A percentile compares a stretch with the other conserved stretches of the same genome.
These are phyloP conservation scores for Andrographis paniculata DNA, from an alignment of 305 asterid species.

Conservation along the genomic window DNA sequence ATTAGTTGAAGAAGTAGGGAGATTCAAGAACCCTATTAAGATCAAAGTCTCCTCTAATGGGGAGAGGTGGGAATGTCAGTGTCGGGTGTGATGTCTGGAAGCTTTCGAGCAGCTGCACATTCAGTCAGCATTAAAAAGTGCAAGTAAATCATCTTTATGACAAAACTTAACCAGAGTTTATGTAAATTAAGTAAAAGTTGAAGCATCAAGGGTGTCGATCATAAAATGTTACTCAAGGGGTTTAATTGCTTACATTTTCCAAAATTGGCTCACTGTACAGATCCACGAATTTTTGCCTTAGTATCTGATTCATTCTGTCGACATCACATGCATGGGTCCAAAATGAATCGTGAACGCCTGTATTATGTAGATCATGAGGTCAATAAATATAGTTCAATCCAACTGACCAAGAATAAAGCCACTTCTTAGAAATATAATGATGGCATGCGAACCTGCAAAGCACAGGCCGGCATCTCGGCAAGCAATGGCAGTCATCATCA, in stretches of 20 bases:
- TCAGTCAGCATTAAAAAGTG: slow-evolving; percentile 6
- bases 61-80: slow-evolving; percentile 66
- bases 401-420: neutral
- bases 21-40: slow-evolving; percentile 60
- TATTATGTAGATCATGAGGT: slow-evolving; percentile 14
- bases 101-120: slow-evolving; percentile 68
- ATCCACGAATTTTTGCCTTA: slow-evolving; percentile 79
- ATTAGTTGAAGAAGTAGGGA: slow-evolving; percentile 89
- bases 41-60: slow-evolving; percentile 69
- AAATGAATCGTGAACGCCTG: slow-evolving; percentile 96
- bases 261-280: slow-evolving; percentile 74
- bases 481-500: slow-evolving; percentile 98
- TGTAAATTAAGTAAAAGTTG: neutral
- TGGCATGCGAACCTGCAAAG: slow-evolving; percentile 60
- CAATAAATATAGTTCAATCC: neutral
- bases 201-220: neutral
- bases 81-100: slow-evolving; percentile 66
- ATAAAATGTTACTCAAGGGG: slow-evolving; percentile 14
- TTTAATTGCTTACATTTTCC: slow-evolving; percentile 62
- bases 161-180: neutral
- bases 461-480: slow-evolving; percentile 81
- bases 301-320: slow-evolving; percentile 74
- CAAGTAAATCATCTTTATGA: slow-evolving; percentile 4
- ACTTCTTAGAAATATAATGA: no score
- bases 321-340: slow-evolving; percentile 97